Base-by-base conservation (phyloP, 441 rosid genomes). In the Pelargonium australe region DNA sequence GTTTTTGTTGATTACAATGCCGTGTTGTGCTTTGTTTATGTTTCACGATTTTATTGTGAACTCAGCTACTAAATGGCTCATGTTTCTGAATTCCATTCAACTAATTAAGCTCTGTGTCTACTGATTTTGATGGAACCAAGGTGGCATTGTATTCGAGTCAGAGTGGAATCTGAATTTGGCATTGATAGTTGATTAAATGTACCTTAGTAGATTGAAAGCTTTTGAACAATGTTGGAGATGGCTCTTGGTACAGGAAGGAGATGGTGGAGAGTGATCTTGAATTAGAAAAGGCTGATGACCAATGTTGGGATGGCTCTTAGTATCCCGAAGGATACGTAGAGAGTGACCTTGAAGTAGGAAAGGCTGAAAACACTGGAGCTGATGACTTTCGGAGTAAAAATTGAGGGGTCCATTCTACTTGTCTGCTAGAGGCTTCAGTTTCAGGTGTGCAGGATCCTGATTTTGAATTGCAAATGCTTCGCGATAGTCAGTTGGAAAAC, bases 381-480 rank as follows among this genome's bases (percentile, higher is more conserved):
- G 63, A 16, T 62, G n/a, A 28, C 64, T 7, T 41, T 41, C 11
- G 2, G 44, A 41, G 44, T 61, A 80, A 80, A 58, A 76, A 79
- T 55, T 73, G 65, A 11, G n/a, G 66, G 61, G 72, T 74, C 67
- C 70, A 51, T 76, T 64, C 66, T 74, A 76, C 69, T 65, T 44
- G 7, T 28, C 53, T 28, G 20, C 53, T 71, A 57, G 74, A 72
- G 65, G 47, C 51, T 72, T 72, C 77, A 28, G 76, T 65, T 68
- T 64, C 73, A 23, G 55, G 47, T 28, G 65, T 68, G n/a, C 9
- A 41, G 11, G 78, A 80, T 70, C 58, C 73, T 63, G 74, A 73
- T 70, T 82, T 82, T 70, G 73, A 72, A 67, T 72, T 81, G 73
- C 82, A 75, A 44, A 69, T 77, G 77, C 79, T 78, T 80, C 64